Evolutionary conservation across 345 rosid genomes (phyloP).

Genomic region (Draba incana): DNA sequence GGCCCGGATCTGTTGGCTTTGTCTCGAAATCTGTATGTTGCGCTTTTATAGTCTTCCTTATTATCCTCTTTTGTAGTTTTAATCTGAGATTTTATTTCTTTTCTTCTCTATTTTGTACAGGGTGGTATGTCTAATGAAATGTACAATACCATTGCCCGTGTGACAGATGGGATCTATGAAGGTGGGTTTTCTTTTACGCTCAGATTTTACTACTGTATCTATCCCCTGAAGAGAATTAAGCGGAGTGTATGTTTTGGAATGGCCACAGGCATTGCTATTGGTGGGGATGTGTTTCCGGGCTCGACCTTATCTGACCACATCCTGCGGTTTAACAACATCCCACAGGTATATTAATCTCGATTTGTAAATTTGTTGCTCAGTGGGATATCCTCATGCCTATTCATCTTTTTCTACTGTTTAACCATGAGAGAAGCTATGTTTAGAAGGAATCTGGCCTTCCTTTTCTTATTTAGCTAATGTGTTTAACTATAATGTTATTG

Average conservation of each 20-base stretch:
- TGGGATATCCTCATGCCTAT: not conserved
- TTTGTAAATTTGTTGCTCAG: not conserved
- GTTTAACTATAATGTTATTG: slow-evolving; percentile 7
- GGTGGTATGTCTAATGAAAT: slow-evolving; percentile 99
- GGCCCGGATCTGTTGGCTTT: slow-evolving; percentile 98
- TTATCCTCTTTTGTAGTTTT: not conserved
- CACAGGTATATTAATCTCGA: slow-evolving; percentile 59
- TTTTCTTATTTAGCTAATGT: not conserved
- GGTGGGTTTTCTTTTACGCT: slow-evolving; percentile 45
- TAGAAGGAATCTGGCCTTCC: slow-evolving; percentile 12
- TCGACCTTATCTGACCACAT: slow-evolving; percentile 94
- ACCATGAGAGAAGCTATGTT: not conserved
- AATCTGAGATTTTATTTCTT: not conserved
- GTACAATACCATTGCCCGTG: slow-evolving; percentile 90
- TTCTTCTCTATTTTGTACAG: slow-evolving; percentile 43
- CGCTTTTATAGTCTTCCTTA: slow-evolving; percentile 14
- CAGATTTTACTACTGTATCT: slow-evolving; percentile 3
- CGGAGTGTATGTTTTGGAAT: slow-evolving; percentile 37
- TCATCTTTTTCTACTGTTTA: not conserved
- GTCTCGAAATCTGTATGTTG: slow-evolving; percentile 93
- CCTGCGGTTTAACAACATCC: slow-evolving; percentile 93
- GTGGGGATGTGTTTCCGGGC: slow-evolving; percentile 98
- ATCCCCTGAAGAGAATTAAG: slow-evolving; percentile 3
- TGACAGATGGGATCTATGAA: slow-evolving; percentile 94
- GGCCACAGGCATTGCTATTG: slow-evolving; percentile 84